These are phyloP conservation scores for Microsporum audouinii DNA, from an alignment of 2,329 filamentous ascomycete species.

Conservation along the genomic window DNA sequence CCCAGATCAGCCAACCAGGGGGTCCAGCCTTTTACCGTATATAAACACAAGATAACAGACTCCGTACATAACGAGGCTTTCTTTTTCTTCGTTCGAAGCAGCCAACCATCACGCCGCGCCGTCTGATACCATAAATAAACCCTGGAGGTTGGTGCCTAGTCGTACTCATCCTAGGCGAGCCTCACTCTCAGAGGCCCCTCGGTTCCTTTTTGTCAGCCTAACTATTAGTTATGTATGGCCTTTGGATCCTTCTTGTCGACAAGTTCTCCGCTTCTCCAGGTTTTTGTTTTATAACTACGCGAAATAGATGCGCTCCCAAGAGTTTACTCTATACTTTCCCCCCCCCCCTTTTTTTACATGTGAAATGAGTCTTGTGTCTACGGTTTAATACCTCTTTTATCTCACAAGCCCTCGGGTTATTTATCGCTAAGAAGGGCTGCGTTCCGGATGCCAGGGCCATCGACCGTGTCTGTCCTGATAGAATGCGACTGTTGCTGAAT, in stretches of 20 bases:
- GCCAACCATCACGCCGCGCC: neutral
- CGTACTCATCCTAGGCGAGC: neutral
- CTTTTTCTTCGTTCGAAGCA: neutral
- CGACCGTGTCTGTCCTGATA: neutral
- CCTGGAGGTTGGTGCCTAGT: neutral
- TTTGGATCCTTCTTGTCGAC: neutral
- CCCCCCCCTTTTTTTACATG: neutral
- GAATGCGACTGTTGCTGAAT: neutral
- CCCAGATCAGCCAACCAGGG: too few relatives aligned
- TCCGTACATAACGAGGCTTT: neutral
- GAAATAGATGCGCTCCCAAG: neutral
- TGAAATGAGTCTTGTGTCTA: neutral
- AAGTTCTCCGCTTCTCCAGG: neutral
- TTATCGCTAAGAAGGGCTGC: neutral
- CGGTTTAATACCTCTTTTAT: neutral
- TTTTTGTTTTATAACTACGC: neutral
- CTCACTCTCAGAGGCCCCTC: neutral
- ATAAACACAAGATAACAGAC: too few relatives aligned
- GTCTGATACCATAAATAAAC: slow-evolving; percentile 3
- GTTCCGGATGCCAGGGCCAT: neutral
- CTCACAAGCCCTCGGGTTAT: neutral
- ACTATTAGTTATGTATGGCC: neutral
- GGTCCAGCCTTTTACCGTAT: too few relatives aligned
- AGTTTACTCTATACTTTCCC: neutral
- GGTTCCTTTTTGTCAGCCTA: neutral